Evolutionary conservation across 306 rosid genomes (phyloP).

Genomic region (Medicago ruthenica): DNA sequence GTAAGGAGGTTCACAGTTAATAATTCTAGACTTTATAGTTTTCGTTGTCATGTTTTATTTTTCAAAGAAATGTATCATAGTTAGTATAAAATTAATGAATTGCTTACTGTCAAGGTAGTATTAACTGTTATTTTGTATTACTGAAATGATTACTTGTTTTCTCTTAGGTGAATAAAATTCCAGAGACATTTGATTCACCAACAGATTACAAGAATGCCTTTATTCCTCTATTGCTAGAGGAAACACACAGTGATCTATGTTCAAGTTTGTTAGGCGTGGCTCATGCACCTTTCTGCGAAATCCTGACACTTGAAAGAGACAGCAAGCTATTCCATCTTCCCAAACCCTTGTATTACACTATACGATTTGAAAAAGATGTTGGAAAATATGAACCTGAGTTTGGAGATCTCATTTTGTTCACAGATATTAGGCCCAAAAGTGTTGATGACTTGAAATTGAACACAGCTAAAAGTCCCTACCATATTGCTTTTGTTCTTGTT

Average conservation of each 20-base stretch:
- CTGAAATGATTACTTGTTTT: not conserved
- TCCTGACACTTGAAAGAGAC: constrained; percentile 14
- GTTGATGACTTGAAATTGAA: constrained; percentile 45
- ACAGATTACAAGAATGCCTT: constrained; percentile 49
- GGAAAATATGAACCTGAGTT: constrained; percentile 44
- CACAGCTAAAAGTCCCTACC: constrained; percentile 18
- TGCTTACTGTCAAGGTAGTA: too few species aligned
- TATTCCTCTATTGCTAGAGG: constrained; percentile 53
- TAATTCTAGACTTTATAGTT: too few species aligned
- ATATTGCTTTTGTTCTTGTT: too few species aligned
- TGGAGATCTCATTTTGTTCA: constrained; percentile 64
- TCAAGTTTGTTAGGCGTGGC: constrained; percentile 44
- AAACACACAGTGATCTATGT: constrained; percentile 56
- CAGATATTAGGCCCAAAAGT: constrained; percentile 46
- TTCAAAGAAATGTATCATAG: too few species aligned
- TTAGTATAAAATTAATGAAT: not conserved
- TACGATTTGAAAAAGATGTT: not conserved
- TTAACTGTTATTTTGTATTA: too few species aligned
- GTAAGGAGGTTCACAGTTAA: too few species aligned
- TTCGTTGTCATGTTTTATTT: too few species aligned
- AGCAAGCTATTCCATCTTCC: constrained; percentile 8
- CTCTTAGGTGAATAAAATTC: constrained; percentile 55
- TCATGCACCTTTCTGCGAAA: constrained; percentile 41
- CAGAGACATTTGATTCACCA: constrained; percentile 46
- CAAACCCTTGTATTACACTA: constrained; percentile 27